These are phyloP conservation scores for Kazachstania taianensis DNA, from an alignment of 805 yeast species.

Conservation along the genomic window DNA sequence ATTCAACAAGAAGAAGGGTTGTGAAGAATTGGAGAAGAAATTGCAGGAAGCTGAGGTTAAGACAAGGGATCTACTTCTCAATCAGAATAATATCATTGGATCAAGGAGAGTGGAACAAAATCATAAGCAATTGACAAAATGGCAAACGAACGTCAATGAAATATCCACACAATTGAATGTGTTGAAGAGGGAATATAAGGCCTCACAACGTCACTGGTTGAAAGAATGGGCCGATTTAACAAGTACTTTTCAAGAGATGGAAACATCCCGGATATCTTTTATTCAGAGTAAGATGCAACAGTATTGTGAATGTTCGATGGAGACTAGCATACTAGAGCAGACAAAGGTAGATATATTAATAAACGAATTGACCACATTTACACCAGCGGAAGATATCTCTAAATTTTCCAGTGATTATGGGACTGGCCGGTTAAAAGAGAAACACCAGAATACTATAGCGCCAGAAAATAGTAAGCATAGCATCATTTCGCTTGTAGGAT, in stretches of 20 bases:
- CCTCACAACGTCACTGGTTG: slow-evolving; percentile 26
- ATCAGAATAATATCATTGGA: slow-evolving; percentile 25
- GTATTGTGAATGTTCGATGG: slow-evolving; percentile 18
- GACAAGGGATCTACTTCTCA: slow-evolving; percentile 24
- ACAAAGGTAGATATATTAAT: slow-evolving; percentile 19
- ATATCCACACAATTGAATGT: slow-evolving; percentile 20
- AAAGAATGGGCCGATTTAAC: slow-evolving; percentile 25
- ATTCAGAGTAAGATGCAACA: slow-evolving; percentile 23
- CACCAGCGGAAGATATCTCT: slow-evolving; percentile 24
- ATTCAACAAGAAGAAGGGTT: slow-evolving; percentile 20
- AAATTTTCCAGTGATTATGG: slow-evolving; percentile 26
- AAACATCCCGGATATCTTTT: slow-evolving; percentile 20
- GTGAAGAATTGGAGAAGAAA: slow-evolving; percentile 20
- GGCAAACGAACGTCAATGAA: slow-evolving; percentile 22
- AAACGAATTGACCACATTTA: slow-evolving; percentile 18
- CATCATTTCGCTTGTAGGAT: too few relatives aligned
- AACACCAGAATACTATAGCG: neutral
- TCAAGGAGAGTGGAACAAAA: slow-evolving; percentile 20
- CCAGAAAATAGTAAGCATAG: too few relatives aligned
- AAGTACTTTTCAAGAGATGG: slow-evolving; percentile 24
- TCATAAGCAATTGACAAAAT: slow-evolving; percentile 22
- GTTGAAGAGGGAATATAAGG: slow-evolving; percentile 24
- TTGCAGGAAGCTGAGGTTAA: slow-evolving; percentile 18
- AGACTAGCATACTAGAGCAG: slow-evolving; percentile 23
- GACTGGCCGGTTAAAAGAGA: slow-evolving; percentile 27